Conservation (phyloP, 2,329 filamentous ascomycete genomes). For the Scedosporium minutisporum region DNA sequence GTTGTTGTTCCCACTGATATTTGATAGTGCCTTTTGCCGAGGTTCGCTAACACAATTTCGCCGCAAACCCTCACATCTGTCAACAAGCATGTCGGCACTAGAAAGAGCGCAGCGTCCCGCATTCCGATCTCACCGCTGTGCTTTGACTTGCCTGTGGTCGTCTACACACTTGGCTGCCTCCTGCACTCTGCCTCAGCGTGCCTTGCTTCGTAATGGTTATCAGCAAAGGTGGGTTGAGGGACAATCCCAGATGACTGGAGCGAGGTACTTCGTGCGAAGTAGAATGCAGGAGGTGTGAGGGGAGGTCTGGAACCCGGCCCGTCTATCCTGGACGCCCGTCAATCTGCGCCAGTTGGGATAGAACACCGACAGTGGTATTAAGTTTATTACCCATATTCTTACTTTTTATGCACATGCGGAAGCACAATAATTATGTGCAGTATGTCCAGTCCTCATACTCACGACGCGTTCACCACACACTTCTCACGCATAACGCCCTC, state of each 20-base stretch:
- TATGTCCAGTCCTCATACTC: not conserved
- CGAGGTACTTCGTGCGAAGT: too few species aligned
- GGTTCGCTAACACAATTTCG: too few species aligned
- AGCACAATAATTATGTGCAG: not conserved
- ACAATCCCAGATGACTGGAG: not conserved
- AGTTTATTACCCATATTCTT: not conserved
- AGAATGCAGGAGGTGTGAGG: not conserved
- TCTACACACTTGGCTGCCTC: not conserved
- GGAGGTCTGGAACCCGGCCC: not conserved
- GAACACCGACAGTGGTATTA: not conserved
- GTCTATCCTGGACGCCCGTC: not conserved
- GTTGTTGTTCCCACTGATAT: too few species aligned
- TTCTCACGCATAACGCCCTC: not conserved
- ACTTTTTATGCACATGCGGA: not conserved
- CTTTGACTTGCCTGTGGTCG: not conserved
- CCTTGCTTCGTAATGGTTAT: not conserved
- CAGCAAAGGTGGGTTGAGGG: not conserved
- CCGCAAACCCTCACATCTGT: too few species aligned
- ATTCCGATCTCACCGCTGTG: not conserved
- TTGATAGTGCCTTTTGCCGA: too few species aligned
- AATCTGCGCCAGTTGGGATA: not conserved
- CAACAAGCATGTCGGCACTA: too few species aligned
- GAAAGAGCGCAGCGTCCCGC: too few species aligned
- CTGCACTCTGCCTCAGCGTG: not conserved
- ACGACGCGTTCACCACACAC: not conserved